Conservation (phyloP, 345 rosid genomes). For the Sisymbrium altissimum region DNA sequence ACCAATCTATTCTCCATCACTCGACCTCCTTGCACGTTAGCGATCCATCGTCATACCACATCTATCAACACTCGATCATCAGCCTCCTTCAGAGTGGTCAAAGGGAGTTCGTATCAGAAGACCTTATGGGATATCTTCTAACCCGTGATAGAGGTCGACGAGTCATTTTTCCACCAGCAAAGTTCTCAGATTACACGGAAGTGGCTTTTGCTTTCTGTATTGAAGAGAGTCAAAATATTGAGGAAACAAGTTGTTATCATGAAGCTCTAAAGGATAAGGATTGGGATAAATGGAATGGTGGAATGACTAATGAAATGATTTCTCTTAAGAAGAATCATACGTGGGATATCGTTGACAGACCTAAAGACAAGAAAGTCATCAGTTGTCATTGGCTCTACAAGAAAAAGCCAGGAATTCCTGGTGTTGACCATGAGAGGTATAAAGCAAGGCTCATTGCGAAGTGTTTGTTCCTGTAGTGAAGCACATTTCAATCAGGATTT, state of each 20-base stretch:
- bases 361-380: neutral
- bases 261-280: neutral
- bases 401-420: neutral
- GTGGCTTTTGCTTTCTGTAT: neutral
- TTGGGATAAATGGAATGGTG: neutral
- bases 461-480: neutral
- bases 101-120: no score
- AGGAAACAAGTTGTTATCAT: neutral
- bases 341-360: neutral
- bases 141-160: no score
- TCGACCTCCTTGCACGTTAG: no score
- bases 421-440: neutral
- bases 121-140: no score
- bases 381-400: neutral
- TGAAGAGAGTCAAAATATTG: neutral
- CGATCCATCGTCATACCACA: no score
- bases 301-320: neutral
- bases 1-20: no score
- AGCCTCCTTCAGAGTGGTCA: no score
- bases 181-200: neutral
- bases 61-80: no score
- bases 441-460: neutral
- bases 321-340: neutral
- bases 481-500: neutral
- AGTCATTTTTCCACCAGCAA: neutral